phyloP scores from a whole-genome alignment of 2,329 filamentous ascomycete genomes.

The Ophiostoma tasmaniense region DNA sequence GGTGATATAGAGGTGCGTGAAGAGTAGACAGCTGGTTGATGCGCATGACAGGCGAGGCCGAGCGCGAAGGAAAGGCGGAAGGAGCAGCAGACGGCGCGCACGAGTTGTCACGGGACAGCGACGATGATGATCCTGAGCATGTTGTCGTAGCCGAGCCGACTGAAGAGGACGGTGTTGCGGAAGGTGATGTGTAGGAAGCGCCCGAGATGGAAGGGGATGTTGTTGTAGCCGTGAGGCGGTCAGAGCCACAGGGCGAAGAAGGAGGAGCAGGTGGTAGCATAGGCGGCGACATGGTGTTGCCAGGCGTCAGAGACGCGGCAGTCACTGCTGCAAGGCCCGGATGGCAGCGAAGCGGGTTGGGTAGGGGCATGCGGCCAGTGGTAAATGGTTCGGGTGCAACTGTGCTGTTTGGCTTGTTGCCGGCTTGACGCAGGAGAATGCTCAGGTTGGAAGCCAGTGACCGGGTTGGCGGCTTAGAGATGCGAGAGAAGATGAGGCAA shows the following conservation, averaged over 20 bases:
- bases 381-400: background rate
- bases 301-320: background rate
- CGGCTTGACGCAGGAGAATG: slow-evolving; percentile 5
- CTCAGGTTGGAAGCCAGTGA: slow-evolving; percentile 12
- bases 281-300: background rate
- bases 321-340: slow-evolving; percentile 2
- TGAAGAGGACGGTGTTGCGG: background rate
- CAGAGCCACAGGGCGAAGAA: slow-evolving; percentile 1
- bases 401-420: background rate
- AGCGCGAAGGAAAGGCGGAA: background rate
- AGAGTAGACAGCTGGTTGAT: slow-evolving; percentile 10
- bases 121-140: background rate
- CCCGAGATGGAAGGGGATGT: background rate
- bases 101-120: background rate
- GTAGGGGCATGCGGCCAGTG: background rate
- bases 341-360: slow-evolving; percentile 16
- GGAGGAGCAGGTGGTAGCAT: slow-evolving; percentile 9
- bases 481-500: background rate
- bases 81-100: background rate
- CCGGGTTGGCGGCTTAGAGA: background rate
- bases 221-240: background rate
- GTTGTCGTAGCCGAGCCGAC: background rate
- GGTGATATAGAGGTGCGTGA: background rate
- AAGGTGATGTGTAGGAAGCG: background rate
- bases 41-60: background rate